Percentiles rank a stretch among this genome's conserved stretches.
phyloP scores from a whole-genome alignment of 352 stramenopile species.

The Phytophthora syringae region DNA sequence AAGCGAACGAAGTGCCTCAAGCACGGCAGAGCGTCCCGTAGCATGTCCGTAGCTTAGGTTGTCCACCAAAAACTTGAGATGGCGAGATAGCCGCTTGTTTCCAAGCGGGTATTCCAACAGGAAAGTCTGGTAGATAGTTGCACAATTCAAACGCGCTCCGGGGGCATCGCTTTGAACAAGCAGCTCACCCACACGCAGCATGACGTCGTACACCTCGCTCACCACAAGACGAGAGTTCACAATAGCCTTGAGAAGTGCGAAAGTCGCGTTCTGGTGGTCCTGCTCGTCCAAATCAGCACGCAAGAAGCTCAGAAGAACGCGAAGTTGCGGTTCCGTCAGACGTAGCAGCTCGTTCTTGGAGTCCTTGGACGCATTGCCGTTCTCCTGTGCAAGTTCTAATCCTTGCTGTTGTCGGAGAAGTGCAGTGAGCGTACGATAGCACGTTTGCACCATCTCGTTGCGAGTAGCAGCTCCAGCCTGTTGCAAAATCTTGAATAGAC shows the following conservation, averaged over 20 bases:
- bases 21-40: conserved; percentile 91
- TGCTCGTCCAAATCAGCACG: conserved; percentile 92
- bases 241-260: conserved; percentile 93
- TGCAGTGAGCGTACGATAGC: conserved; percentile 93
- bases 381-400: conserved; percentile 37
- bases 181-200: conserved; percentile 94
- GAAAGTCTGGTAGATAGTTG: conserved; percentile 89
- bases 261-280: conserved; percentile 96
- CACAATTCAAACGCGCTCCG: conserved; percentile 84
- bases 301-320: conserved; percentile 93
- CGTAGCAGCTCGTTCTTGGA: conserved; percentile 54
- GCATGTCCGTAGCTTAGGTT: conserved; percentile 97
- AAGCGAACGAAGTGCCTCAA: conserved; percentile 89
- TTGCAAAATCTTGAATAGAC: conserved; percentile 93
- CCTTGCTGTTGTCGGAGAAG: conserved; percentile 74
- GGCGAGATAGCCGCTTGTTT: conserved; percentile 91
- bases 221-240: conserved; percentile 92
- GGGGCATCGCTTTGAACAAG: conserved; percentile 93
- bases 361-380: conserved; percentile 21
- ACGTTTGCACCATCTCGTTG: conserved; percentile 96
- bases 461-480: conserved; percentile 91
- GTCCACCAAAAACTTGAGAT: conserved; percentile 95
- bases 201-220: conserved; percentile 96
- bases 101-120: conserved; percentile 97
- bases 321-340: conserved; percentile 75